phyloP scores from a whole-genome alignment of 495 filamentous ascomycete species.

The Penicillium ochrochloron region DNA sequence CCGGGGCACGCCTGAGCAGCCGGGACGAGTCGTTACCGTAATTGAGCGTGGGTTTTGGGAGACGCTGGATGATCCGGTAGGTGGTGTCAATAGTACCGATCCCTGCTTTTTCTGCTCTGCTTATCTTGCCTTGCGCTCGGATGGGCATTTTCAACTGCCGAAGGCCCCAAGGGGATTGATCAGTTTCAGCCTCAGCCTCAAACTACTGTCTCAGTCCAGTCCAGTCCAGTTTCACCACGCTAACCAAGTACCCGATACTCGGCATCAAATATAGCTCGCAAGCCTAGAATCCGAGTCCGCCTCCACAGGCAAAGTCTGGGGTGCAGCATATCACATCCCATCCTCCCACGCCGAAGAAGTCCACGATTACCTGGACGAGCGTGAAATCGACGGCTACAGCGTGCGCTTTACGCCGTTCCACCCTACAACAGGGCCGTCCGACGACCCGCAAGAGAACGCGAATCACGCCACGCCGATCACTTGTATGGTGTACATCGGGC shows the following conservation, averaged over 20 bases:
- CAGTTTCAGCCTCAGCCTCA: slow-evolving; percentile 3
- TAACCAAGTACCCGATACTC: background rate
- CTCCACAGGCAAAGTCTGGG: slow-evolving; percentile 76
- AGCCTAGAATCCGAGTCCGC: slow-evolving; percentile 38
- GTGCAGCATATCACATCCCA: slow-evolving; percentile 89
- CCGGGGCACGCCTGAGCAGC: slow-evolving; percentile 83
- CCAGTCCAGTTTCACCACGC: background rate
- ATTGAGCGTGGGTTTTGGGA: slow-evolving; percentile 84
- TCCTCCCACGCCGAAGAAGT: slow-evolving; percentile 76
- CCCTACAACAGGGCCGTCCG: slow-evolving; percentile 44
- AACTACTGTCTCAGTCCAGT: background rate
- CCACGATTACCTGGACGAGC: slow-evolving; percentile 88
- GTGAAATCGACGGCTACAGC: slow-evolving; percentile 95
- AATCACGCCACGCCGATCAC: slow-evolving; percentile 41
- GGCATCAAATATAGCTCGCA: slow-evolving; percentile 32
- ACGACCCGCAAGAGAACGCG: background rate
- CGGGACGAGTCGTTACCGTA: slow-evolving; percentile 91
- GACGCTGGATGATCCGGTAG: slow-evolving; percentile 67
- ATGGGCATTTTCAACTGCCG: background rate
- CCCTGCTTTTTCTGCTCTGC: slow-evolving; percentile 1
- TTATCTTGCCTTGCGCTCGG: background rate
- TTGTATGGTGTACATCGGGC: slow-evolving; percentile 91
- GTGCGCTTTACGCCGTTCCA: slow-evolving; percentile 87
- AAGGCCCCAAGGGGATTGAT: background rate
- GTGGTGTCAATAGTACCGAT: background rate